A percentile compares a stretch with the other conserved stretches of the same genome.
These are phyloP conservation scores for Gigaspora rosea DNA, from an alignment of 192 early-diverging fungal species.

Conservation along the genomic window DNA sequence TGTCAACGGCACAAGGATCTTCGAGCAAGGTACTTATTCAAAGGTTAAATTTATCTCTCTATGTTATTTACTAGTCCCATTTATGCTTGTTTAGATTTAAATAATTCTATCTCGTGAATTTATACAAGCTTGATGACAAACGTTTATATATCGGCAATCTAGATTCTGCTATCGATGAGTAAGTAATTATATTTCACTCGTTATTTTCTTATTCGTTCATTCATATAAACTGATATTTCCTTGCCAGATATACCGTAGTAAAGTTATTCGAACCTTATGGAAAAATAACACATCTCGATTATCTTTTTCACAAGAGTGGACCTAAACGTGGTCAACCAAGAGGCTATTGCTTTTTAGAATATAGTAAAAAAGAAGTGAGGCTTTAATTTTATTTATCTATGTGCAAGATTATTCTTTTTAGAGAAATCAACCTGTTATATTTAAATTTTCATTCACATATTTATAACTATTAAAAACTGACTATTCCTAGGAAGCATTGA, in stretches of 20 bases:
- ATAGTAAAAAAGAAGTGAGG: slow-evolving; percentile 47
- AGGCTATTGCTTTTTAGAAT: slow-evolving; percentile 75
- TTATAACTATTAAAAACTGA: slow-evolving; percentile 10
- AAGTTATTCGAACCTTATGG: slow-evolving; percentile 70
- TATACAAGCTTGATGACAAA: slow-evolving; percentile 41
- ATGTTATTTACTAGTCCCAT: too few relatives aligned
- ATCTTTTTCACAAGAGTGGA: slow-evolving; percentile 66
- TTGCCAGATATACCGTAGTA: slow-evolving; percentile 58
- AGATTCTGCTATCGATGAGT: slow-evolving; percentile 65
- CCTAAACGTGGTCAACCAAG: slow-evolving; percentile 65
- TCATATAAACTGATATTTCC: not conserved
- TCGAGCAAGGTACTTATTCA: too few relatives aligned
- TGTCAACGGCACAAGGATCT: too few relatives aligned
- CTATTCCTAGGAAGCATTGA: slow-evolving; percentile 46
- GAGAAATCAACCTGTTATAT: not conserved
- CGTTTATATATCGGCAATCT: slow-evolving; percentile 73
- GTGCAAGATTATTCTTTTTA: not conserved
- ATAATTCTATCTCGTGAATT: not conserved
- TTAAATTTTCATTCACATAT: not conserved
- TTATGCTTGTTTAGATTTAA: not conserved
- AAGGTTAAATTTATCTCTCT: too few relatives aligned
- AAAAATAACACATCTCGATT: slow-evolving; percentile 64
- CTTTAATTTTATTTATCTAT: not conserved
- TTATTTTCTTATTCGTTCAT: not conserved
- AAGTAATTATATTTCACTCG: slow-evolving; percentile 27